Evolutionary conservation across 2,329 filamentous ascomycete species (phyloP).

Genomic region (Fonsecaea pugnacius): DNA sequence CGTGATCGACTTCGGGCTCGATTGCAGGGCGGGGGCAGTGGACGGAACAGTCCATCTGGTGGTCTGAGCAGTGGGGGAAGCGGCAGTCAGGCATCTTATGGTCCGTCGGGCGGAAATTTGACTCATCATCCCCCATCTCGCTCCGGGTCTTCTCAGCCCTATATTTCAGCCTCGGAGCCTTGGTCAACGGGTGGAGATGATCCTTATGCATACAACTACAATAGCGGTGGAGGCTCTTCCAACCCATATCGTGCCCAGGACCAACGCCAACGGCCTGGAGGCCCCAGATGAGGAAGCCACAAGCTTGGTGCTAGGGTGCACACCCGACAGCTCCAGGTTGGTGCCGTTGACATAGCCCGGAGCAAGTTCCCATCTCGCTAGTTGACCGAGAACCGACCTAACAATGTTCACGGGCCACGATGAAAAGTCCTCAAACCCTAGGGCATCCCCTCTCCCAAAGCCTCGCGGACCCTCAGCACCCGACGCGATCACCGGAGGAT

Average conservation of each 20-base stretch:
- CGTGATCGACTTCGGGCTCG: slow-evolving; percentile 74
- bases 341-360: neutral
- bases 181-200: slow-evolving; percentile 35
- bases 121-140: slow-evolving; percentile 17
- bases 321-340: neutral
- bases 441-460: neutral
- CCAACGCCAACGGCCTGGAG: slow-evolving; percentile 34
- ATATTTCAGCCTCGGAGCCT: slow-evolving; percentile 37
- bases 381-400: neutral
- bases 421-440: neutral
- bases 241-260: slow-evolving; percentile 30
- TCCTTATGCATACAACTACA: slow-evolving; percentile 26
- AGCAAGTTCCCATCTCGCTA: neutral
- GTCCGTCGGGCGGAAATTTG: slow-evolving; percentile 19
- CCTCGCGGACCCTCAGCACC: neutral
- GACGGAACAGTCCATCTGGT: slow-evolving; percentile 34
- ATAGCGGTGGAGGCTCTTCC: slow-evolving; percentile 24
- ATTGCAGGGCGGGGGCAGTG: slow-evolving; percentile 65
- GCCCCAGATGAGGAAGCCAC: slow-evolving; percentile 31
- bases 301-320: neutral
- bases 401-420: slow-evolving; percentile 1
- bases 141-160: slow-evolving; percentile 31
- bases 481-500: too few relatives aligned
- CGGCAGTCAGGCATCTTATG: slow-evolving; percentile 26
- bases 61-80: slow-evolving; percentile 23